Base-by-base conservation (phyloP, 495 filamentous ascomycete species). In the Neurospora sp. region DNA sequence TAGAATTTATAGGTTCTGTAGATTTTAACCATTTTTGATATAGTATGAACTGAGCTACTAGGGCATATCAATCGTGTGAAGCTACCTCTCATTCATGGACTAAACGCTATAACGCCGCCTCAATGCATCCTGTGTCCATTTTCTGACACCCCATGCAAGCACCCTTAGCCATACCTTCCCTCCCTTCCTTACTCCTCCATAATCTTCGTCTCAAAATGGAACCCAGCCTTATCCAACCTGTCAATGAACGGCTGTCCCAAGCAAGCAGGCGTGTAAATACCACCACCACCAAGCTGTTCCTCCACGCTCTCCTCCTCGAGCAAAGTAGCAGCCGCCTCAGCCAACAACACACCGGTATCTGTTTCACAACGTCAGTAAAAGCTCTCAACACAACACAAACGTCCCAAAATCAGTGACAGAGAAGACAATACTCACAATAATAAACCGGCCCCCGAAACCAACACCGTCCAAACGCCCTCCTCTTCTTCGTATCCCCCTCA, bases 161-260 rank as follows among this genome's bases (percentile, higher is more conserved):
- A 31, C 31, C 31, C 31, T 31, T 31, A 31, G 31, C 2, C 31
- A 31, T 31, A 4, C 31, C 31, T 2, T 31, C 31, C 31, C 31
- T 31, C 31, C 31, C 31, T 31, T 31, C 31, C 31, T 35, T 37
- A 11, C n/a, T n/a, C 70, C 42, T 73, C 78, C 69, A 85, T 74
- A 3, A 81, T 77, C 75, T 82, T 84, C 62, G 82, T 84, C 79
- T 93, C 89, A 71, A 93, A 83, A 69, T 83, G 87, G 73, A 93
- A 88, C 1, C 92, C 92, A 16, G 84, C 87, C 69, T 86, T 84
- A 16, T 88, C 84, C 73, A 95, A 79, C 54, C 92, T 87, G 77
- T 96, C 90, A 72, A 96, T 85, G 77, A 88, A 94, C 39, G 85
- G 84, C 80, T 94, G 91, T 0, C 94, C 94, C 44, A 97, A 81